A percentile compares a stretch with the other conserved stretches of the same genome.
phyloP scores from a whole-genome alignment of 208 protist species.

The Trypanosoma platydactyli region DNA sequence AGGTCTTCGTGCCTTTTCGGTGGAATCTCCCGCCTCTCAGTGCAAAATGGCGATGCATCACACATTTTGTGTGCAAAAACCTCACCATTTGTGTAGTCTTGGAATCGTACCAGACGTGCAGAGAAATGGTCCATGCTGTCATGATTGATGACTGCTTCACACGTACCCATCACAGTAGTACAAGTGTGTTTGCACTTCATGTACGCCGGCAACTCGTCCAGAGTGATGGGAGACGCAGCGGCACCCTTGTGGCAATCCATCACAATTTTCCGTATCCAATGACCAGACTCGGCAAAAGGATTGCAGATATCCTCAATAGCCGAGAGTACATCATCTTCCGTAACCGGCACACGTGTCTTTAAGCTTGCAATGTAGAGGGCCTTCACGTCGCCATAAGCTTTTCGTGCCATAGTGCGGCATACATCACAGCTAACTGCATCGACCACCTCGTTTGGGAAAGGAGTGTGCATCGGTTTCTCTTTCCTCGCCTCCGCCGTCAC shows the following conservation, averaged over 20 bases:
- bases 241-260: neutral
- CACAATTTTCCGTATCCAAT: conserved; percentile 59
- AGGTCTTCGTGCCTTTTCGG: conserved; percentile 14
- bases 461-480: conserved; percentile 50
- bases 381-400: conserved; percentile 41
- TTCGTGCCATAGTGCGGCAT: conserved; percentile 43
- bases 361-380: conserved; percentile 19
- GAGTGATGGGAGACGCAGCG: conserved; percentile 2
- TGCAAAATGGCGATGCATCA: conserved; percentile 19
- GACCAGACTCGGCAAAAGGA: conserved; percentile 56
- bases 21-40: neutral
- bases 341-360: conserved; percentile 37
- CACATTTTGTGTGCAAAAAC: conserved; percentile 19
- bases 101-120: conserved; percentile 4
- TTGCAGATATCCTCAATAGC: conserved; percentile 70
- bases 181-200: conserved; percentile 70
- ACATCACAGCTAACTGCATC: conserved; percentile 64
- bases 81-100: conserved; percentile 8
- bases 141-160: conserved; percentile 50
- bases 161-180: conserved; percentile 49
- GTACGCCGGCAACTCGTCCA: conserved; percentile 31
- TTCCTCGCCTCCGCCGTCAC: conserved; percentile 27
- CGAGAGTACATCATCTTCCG: conserved; percentile 71
- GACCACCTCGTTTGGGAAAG: conserved; percentile 45
- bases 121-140: conserved; percentile 31